Base-by-base conservation (phyloP, 1,284 basidiomycete genomes). In the Cryptococcus sp. region DNA sequence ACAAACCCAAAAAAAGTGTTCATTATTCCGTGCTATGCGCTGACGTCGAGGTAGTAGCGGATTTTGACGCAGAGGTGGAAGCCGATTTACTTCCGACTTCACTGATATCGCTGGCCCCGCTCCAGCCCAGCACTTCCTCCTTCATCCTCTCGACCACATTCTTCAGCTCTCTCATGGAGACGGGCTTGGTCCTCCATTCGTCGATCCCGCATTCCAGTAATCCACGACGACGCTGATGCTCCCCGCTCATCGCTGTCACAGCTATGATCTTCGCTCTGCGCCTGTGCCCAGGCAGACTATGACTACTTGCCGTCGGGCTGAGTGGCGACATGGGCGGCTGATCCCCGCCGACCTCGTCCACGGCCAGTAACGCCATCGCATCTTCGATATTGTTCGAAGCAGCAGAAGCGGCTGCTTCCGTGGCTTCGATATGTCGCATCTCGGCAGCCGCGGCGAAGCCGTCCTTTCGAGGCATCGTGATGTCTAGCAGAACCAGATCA, bases 391-490 rank as follows among this genome's bases (percentile, higher is more conserved):
- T 27, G 39, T 20, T 31, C 16, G 25, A 20, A 35, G 38, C 39
- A n/a, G n/a, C n/a, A 17, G 16, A 38, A 17, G 20, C 15, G 13
- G 19, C 10, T 49, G n/a, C 27, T 16, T 50, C 45, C 20, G 44
- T 47, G 20, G 61, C 66, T 54, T 78, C 76, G 23, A 71, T 58
- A 35, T 61, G 57, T 15, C 74, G 62, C 73, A 75, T 75, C 54
- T 74, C 72, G 10, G 61, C 47, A 16, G 70, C 70, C 0, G 77
- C 73, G 19, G 69, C 63, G 59, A 71, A 78, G 6, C 77, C 77
- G 60, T 78, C 75, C 68, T 75, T 74, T 17, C 65, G 66, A 6
- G 77, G 77, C 77, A 78, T 78, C 59, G 76, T 78, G 59, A 78
- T 77, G 54, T 78, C 77, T 16, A 77, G 66, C 13, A 78, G 60